Conservation (phyloP, 495 filamentous ascomycete species). For the Hypomontagnella monticulosa region DNA sequence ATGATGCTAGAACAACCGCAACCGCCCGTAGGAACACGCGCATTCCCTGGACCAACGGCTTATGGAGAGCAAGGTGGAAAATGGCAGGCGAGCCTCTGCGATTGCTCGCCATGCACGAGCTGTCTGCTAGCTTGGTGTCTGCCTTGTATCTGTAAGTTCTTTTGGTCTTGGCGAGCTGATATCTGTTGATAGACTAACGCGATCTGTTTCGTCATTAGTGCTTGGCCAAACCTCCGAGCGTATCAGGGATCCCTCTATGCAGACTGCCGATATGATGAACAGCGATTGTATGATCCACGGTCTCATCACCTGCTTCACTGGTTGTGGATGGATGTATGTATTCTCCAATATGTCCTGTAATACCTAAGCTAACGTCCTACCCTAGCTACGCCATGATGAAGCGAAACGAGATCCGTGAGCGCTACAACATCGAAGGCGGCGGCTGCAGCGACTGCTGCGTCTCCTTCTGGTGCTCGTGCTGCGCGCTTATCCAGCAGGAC, state of each 20-base stretch:
- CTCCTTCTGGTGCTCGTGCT: constrained; percentile 66
- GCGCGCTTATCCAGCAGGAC: constrained; percentile 51
- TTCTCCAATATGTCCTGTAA: background rate
- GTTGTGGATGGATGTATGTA: constrained; percentile 51
- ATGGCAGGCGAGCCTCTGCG: constrained; percentile 52
- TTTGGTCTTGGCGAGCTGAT: background rate
- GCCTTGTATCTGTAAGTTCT: constrained; percentile 57
- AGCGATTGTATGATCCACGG: constrained; percentile 53
- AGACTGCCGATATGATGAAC: constrained; percentile 53
- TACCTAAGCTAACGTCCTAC: background rate
- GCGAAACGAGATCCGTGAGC: constrained; percentile 62
- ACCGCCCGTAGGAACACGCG: constrained; percentile 1
- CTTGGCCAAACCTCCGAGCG: constrained; percentile 62
- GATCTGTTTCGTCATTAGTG: constrained; percentile 7
- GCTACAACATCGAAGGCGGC: constrained; percentile 64
- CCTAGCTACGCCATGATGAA: constrained; percentile 58
- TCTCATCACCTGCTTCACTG: constrained; percentile 38
- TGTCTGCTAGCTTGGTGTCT: constrained; percentile 58
- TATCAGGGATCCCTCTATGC: constrained; percentile 55
- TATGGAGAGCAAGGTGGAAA: constrained; percentile 37
- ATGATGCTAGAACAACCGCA: background rate
- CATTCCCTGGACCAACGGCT: background rate
- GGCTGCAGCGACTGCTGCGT: constrained; percentile 60
- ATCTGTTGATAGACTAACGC: background rate
- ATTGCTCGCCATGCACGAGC: constrained; percentile 48